Percentiles rank a stretch among this genome's conserved stretches.
Conservation (phyloP, 2,329 filamentous ascomycete genomes). For the Delphinella strobiligena region DNA sequence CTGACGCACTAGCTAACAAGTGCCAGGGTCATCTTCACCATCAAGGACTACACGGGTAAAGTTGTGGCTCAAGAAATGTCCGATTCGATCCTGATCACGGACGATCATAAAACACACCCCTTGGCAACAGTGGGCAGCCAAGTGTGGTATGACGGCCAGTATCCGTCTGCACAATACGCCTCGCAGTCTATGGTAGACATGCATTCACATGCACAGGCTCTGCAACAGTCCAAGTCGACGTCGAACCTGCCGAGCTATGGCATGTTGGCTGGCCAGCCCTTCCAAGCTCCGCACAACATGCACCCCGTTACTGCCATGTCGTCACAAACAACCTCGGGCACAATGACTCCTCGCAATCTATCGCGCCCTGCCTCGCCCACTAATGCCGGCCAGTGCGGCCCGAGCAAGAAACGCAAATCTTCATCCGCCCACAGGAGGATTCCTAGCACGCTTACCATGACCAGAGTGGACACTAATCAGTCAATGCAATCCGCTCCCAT, state of each 20-base stretch:
- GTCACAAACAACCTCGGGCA: slow-evolving; percentile 30
- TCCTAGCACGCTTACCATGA: slow-evolving; percentile 69
- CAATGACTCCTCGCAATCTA: slow-evolving; percentile 47
- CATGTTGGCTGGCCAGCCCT: slow-evolving; percentile 12
- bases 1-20: no score
- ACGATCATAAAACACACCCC: slow-evolving; percentile 83
- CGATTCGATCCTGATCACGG: slow-evolving; percentile 88
- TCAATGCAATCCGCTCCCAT: slow-evolving; percentile 17
- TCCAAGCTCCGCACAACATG: slow-evolving; percentile 22
- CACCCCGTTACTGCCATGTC: slow-evolving; percentile 21
- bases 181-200: slow-evolving; percentile 25
- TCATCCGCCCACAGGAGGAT: slow-evolving; percentile 42
- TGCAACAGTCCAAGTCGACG: slow-evolving; percentile 50
- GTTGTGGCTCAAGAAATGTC: slow-evolving; percentile 77
- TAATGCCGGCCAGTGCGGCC: slow-evolving; percentile 44
- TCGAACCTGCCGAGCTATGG: slow-evolving; percentile 46
- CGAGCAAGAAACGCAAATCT: slow-evolving; percentile 68
- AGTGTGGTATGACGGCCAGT: slow-evolving; percentile 16
- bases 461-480: slow-evolving; percentile 52
- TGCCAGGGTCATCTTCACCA: slow-evolving; percentile 73
- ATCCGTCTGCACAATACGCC: slow-evolving; percentile 18
- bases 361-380: slow-evolving; percentile 65
- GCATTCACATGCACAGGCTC: slow-evolving; percentile 24
- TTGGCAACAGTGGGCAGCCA: slow-evolving; percentile 17
- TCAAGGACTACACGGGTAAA: slow-evolving; percentile 68